These are phyloP conservation scores for Suhomyces wounanorum DNA, from an alignment of 1,139 yeast genomes.

Conservation along the genomic window DNA sequence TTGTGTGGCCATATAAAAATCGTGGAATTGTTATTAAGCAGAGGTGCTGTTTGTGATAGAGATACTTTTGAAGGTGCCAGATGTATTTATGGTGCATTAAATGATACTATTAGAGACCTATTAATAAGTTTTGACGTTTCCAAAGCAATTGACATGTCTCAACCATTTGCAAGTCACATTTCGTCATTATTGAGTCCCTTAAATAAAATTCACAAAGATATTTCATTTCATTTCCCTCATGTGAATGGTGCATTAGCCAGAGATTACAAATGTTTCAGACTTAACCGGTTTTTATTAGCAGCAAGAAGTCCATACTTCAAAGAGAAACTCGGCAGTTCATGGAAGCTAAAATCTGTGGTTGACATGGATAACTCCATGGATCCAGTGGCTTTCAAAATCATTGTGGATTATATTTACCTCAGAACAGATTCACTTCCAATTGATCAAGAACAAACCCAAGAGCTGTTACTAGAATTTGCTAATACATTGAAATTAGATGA, in stretches of 20 bases:
- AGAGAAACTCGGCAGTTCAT: conserved; percentile 26
- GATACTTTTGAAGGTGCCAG: conserved; percentile 82
- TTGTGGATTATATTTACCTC: conserved; percentile 57
- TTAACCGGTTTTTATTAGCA: conserved; percentile 44
- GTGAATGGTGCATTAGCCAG: conserved; percentile 17
- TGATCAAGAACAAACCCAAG: conserved; percentile 24
- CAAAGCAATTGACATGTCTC: conserved; percentile 65
- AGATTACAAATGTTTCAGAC: conserved; percentile 22
- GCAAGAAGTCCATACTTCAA: conserved; percentile 38
- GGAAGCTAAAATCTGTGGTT: conserved; percentile 27
- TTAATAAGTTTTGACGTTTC: conserved; percentile 65
- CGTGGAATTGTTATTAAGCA: conserved; percentile 55
- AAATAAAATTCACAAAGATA: conserved; percentile 37
- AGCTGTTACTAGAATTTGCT: conserved; percentile 35
- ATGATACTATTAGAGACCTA: conserved; percentile 60
- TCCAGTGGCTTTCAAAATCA: conserved; percentile 33
- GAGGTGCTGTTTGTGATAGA: conserved; percentile 78
- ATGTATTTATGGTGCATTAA: conserved; percentile 77
- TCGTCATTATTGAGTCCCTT: conserved; percentile 47
- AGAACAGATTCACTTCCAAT: conserved; percentile 32
- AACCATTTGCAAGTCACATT: conserved; percentile 75
- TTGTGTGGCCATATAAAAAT: conserved; percentile 71
- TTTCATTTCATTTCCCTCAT: conserved; percentile 32
- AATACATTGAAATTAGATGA: conserved; percentile 36
- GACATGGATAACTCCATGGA: conserved; percentile 25